Base-by-base conservation (phyloP, 179 eudicot species). In the Silene vulgaris region DNA sequence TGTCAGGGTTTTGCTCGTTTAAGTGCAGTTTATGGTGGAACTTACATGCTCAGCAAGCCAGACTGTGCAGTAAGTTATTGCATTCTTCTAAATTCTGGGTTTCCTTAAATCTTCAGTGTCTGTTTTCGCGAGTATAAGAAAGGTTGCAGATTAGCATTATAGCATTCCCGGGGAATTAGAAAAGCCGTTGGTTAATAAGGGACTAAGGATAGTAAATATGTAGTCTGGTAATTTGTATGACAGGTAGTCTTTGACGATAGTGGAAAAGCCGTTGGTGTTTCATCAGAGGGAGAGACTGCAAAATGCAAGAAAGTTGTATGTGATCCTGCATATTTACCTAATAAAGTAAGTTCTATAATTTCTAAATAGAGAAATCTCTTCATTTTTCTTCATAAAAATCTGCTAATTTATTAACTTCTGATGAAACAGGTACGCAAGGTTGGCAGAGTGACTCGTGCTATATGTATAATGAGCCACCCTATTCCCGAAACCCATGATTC, bases 11-110 rank as follows among this genome's bases (percentile, higher is more conserved):
- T 91, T 82, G 97, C 97, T 17, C 94, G 95, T 77, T 85, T 91
- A 65, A 91, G 97, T 81, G 97, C 95, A 2, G 97, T 90, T 60
- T 91, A 91, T 78, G 97, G 97, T 76, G 97, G 97, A 65, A 91
- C 97, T 45, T 91, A 91, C 86, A 91, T 91, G 97, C 88, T 91
- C 65, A 88, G 85, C 90, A 91, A 91, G 85, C 91, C 97, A 75
- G 82, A 89, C 40, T 91, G 95, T 69, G 78, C 86, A 90, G 97
- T 91, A 86, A 68, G 61, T 13, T 11, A n/a, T 45, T 28, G 32
- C 73, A 16, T 12, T 8, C 8, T 57, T 45, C 4, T 26, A 19
- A 12, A 65, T 74, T 14, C 13, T 1, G 8, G 21, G 4, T 61
- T 61, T 54, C 56, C 56, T 28, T 32, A 65, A 66, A 66, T 65